Base-by-base conservation (phyloP, 345 rosid genomes). In the Erodium maritimum region DNA sequence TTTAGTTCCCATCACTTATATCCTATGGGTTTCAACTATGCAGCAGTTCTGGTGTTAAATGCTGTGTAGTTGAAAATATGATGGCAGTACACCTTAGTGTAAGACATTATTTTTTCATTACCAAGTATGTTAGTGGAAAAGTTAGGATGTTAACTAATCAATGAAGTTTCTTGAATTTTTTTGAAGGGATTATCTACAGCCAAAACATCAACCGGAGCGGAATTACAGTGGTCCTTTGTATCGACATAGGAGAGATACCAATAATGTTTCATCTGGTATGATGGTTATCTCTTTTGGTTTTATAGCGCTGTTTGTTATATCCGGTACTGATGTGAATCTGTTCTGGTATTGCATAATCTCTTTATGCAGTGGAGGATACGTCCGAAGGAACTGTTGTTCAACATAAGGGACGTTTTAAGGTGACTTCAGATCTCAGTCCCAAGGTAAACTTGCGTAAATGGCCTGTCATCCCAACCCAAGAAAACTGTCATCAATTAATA, bases 371-470 rank as follows among this genome's bases (percentile, higher is more conserved):
- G 57, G 99, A 87, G 54, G 95, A 89, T 71, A 23, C 81, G 34
- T 69, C 95, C 55, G 93, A 88, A 65, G 91, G 87, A 57, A 84
- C 91, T 21, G 71, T 89, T 60, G 82, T 89, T 70, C 90, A 80
- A 70, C 78, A 80, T 64, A 90, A 73, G 79, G 99, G 96, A 67
- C 91, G 99, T 33, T 93, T 93, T 79, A 80, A 93, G 77, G 85
- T 89, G 60, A 93, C 90, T 55, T 82, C 80, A 57, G 96, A 89
- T 59, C 82, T 75, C 60, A 83, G 86, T 69, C 91, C 94, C 54
- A 93, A 89, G 99, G 96, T 93, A 80, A 29, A 42, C 14, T 42
- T 42, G 17, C n/a, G n/a, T n/a, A n/a, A n/a, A 42, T 12, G 48
- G 17, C 11, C 11, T 42, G 37, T 42, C 48, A 42, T 42, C 48